These are phyloP conservation scores for Malus hybrid DNA, from an alignment of 331 rosid genomes.

Conservation along the genomic window DNA sequence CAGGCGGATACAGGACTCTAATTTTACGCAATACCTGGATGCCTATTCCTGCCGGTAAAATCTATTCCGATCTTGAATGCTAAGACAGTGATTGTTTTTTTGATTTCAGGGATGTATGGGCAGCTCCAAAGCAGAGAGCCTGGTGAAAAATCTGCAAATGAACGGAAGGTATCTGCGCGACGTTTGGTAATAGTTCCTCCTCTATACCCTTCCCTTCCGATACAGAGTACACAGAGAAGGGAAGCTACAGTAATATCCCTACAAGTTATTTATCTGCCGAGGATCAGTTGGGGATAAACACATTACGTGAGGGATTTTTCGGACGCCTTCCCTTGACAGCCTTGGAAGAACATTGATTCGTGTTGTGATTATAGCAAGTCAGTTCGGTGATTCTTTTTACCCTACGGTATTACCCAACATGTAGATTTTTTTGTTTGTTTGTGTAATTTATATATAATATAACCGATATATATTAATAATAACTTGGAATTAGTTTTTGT, in stretches of 20 bases:
- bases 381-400: conserved; percentile 42
- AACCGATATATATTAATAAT: neutral
- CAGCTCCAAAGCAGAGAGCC: conserved; percentile 86
- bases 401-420: neutral
- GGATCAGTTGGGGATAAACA: conserved; percentile 12
- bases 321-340: neutral
- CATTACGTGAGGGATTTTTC: conserved; percentile 12
- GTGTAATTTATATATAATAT: conserved; percentile 29
- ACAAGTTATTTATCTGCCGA: neutral
- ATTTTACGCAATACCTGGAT: neutral
- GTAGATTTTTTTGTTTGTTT: conserved; percentile 45
- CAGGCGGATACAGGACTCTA: neutral
- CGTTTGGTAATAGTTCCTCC: conserved; percentile 61
- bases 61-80: neutral
- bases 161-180: conserved; percentile 89
- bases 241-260: neutral
- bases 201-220: neutral
- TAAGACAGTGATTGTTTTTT: neutral
- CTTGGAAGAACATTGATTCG: conserved; percentile 20
- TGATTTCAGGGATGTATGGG: conserved; percentile 71
- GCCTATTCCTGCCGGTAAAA: neutral
- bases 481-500: conserved; percentile 21
- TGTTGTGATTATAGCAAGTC: conserved; percentile 19
- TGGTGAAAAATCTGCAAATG: conserved; percentile 88
- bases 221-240: neutral